These are phyloP conservation scores for Penicillium sp. DNA, from an alignment of 2,329 filamentous ascomycete genomes.

Conservation along the genomic window DNA sequence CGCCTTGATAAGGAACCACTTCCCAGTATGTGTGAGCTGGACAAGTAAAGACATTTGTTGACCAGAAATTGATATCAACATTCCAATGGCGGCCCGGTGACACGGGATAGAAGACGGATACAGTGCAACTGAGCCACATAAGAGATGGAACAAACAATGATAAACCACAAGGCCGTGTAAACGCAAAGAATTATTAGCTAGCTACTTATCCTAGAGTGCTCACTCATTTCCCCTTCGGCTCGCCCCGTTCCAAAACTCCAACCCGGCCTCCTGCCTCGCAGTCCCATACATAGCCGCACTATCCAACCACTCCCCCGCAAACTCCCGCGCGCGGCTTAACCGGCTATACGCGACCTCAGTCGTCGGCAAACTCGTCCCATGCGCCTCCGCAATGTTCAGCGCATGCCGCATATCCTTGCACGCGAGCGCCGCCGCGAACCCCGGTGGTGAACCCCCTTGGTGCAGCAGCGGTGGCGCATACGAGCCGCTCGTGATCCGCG, in stretches of 20 bases:
- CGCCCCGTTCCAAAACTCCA: conserved; percentile 4
- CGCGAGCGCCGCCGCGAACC: conserved; percentile 25
- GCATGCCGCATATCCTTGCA: conserved; percentile 24
- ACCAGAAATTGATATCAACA: no score
- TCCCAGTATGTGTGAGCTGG: no score
- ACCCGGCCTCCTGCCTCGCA: neutral
- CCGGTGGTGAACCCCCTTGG: conserved; percentile 14
- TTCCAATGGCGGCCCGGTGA: no score
- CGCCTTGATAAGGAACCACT: no score
- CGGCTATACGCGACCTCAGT: neutral
- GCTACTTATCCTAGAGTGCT: no score
- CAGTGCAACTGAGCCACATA: no score
- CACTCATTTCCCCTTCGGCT: neutral
- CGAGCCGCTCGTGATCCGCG: conserved; percentile 25
- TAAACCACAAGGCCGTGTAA: no score
- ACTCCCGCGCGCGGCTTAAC: neutral
- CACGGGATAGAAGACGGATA: no score
- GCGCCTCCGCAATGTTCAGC: neutral
- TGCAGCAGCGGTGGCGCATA: conserved; percentile 26
- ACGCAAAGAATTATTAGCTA: no score
- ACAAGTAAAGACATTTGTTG: no score
- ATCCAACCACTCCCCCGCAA: conserved; percentile 1
- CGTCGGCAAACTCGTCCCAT: neutral
- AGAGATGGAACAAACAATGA: no score
- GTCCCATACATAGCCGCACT: conserved; percentile 4